These are phyloP conservation scores for Celoporthe dispersa DNA, from an alignment of 2,329 filamentous ascomycete genomes.

Conservation along the genomic window DNA sequence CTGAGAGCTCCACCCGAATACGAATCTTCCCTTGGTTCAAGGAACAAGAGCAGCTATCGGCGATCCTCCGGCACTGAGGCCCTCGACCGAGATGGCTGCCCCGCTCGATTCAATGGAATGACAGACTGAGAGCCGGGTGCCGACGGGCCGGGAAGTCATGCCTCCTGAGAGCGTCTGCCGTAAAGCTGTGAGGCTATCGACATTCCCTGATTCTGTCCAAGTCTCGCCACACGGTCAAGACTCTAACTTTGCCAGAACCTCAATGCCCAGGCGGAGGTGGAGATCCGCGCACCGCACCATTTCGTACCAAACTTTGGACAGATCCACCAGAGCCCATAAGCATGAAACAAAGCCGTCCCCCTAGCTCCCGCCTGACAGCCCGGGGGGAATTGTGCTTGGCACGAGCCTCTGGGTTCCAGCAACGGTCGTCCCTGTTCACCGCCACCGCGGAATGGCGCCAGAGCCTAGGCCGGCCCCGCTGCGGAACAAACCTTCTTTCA, in stretches of 20 bases:
- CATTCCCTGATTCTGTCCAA: background rate
- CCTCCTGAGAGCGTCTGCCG: background rate
- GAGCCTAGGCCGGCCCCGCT: conserved; percentile 9
- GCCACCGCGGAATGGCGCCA: background rate
- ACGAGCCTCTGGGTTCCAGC: background rate
- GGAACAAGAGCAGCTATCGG: background rate
- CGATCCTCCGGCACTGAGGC: background rate
- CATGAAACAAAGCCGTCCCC: background rate
- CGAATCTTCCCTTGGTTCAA: background rate
- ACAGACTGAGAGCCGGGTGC: background rate
- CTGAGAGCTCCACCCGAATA: background rate
- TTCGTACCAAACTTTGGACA: background rate
- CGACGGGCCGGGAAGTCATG: background rate
- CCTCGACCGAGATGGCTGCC: background rate
- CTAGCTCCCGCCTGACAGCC: conserved; percentile 2
- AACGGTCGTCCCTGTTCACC: conserved; percentile 17
- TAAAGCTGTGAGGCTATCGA: background rate
- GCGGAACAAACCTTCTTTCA: conserved; percentile 12
- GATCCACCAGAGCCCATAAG: background rate
- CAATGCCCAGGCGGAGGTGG: background rate
- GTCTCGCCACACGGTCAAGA: background rate
- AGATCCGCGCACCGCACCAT: background rate
- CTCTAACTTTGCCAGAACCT: background rate
- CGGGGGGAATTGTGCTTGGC: background rate
- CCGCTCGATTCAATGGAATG: background rate